Base-by-base conservation (phyloP, 371 early-diverging fungal species). In the Umbelopsis sp. region DNA sequence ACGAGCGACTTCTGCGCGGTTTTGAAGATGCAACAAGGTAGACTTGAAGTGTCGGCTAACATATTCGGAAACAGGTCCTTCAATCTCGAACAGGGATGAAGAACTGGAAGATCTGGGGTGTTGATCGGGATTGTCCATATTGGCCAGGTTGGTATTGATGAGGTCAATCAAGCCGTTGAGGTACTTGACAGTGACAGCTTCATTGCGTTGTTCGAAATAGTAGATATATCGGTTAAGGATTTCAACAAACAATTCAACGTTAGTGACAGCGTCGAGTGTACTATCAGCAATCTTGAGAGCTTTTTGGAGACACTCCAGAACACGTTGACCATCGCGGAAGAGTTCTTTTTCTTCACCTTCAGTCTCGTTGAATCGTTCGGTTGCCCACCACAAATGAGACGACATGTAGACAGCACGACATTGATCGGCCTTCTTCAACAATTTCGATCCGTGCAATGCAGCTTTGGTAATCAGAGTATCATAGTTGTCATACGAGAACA, bases 341-440 rank as follows among this genome's bases (percentile, higher is more conserved):
- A 83, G 72, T 9, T 52, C 57, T 45, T 71, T 65, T 45, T 77
- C 85, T 46, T 76, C 76, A 8, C 67, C 68, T 37, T 75, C 76
- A 4, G 73, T 73, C 50, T 78, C 82, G 50, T 77, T 79, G 53
- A 74, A 78, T 3, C 79, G 76, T 22, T 80, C 81, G 18, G 86
- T 83, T 66, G 84, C 89, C 96, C 95, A 96, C 89, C 93, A 98
- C 73, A 98, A 79, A 76, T 94, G 95, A 29, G 90, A 86, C 53
- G 90, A 92, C 25, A 90, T 75, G 68, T 87, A 87, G 10, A 94
- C 85, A 4, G 91, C 91, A 50, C 96, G 91, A 67, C 94, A 92
- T 81, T 97, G 97, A 69, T 98, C 98, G 3, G 93, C 91, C 53
- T 96, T 93, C 78, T 94, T 94, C 45, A 98, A 76, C 68, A 97